Base-by-base conservation (phyloP, 257 asterid genomes). In the Nicotiana otophora region DNA sequence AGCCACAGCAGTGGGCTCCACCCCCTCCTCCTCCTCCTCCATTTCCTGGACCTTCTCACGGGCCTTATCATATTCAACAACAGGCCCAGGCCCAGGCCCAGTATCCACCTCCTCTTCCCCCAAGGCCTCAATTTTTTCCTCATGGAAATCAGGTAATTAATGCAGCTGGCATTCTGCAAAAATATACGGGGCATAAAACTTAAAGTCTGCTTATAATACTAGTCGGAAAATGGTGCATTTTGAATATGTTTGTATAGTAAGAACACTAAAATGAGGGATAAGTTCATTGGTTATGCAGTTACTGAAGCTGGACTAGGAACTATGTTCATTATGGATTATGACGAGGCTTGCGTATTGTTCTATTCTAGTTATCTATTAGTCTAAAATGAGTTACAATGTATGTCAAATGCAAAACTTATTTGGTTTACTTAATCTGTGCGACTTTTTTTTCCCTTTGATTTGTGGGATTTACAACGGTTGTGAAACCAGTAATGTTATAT, bases 21-120 rank as follows among this genome's bases (percentile, higher is more conserved):
- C 90, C 82, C 5, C 88, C 80, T 42, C 87, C 87, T 23, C 83
- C 83, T 54, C 87, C 88, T 69, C 86, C 87, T 7, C 78, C 78
- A 42, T 70, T 39, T 70, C 58, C 78, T 39, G 78, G 12, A 42
- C 81, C 83, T 82, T 84, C 88, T 70, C 85, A 85, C 12, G 60
- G 78, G 5, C 83, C 87, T 55, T 89, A 89, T 83, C 87, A 86
- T 81, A 61, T 85, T 70, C 77, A 85, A 55, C 93, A 88, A 33
- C 91, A 84, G 83, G 89, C 88, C 65, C 89, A 95, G 83, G 89
- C 88, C 65, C 89, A 95, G 77, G 89, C 89, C 39, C 91, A 85
- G 23, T 91, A 90, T 85, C 93, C 92, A 34, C 90, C 86, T 48
- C 88, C 88, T 68, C 90, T 89, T 58, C 97, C 94, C 28, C 93